Percentiles rank a stretch among this genome's conserved stretches.
These are phyloP conservation scores for Myxozyma lipomycoides DNA, from an alignment of 805 yeast species.

Conservation along the genomic window DNA sequence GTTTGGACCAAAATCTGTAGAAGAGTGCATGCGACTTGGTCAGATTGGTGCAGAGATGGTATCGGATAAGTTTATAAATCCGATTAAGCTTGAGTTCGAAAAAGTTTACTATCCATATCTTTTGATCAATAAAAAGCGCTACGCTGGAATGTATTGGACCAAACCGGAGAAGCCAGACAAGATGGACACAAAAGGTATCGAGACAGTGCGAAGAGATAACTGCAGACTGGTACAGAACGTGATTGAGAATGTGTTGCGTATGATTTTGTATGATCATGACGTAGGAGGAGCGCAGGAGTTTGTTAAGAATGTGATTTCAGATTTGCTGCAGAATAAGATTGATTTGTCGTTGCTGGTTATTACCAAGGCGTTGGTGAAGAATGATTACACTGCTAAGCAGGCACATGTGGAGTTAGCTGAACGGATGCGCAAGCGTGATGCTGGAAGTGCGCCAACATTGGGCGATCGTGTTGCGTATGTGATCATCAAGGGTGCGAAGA, in stretches of 20 bases:
- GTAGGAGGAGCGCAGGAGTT: slow-evolving; percentile 78
- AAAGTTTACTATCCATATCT: slow-evolving; percentile 94
- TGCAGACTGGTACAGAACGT: slow-evolving; percentile 93
- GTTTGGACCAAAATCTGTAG: slow-evolving; percentile 78
- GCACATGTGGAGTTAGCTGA: slow-evolving; percentile 97
- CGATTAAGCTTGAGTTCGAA: slow-evolving; percentile 93
- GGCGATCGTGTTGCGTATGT: slow-evolving; percentile 99
- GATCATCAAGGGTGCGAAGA: slow-evolving; percentile 74
- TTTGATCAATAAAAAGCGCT: slow-evolving; percentile 90
- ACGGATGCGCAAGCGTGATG: slow-evolving; percentile 91
- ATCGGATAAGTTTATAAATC: slow-evolving; percentile 69
- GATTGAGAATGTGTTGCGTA: slow-evolving; percentile 81
- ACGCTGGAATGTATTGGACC: slow-evolving; percentile 97
- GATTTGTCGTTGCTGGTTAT: slow-evolving; percentile 92
- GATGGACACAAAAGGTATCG: slow-evolving; percentile 97
- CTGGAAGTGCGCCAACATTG: slow-evolving; percentile 93
- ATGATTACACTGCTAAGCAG: slow-evolving; percentile 92
- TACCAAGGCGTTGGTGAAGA: slow-evolving; percentile 82
- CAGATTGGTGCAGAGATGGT: slow-evolving; percentile 91
- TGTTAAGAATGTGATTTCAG: slow-evolving; percentile 85
- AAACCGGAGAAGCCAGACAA: slow-evolving; percentile 86
- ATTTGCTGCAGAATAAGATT: slow-evolving; percentile 81
- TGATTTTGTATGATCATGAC: slow-evolving; percentile 80
- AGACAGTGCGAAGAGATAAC: slow-evolving; percentile 96
- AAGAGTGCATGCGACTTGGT: slow-evolving; percentile 84